Conservation (phyloP, 768 basidiomycete genomes). For the Holtermanniella nyarrowii region DNA sequence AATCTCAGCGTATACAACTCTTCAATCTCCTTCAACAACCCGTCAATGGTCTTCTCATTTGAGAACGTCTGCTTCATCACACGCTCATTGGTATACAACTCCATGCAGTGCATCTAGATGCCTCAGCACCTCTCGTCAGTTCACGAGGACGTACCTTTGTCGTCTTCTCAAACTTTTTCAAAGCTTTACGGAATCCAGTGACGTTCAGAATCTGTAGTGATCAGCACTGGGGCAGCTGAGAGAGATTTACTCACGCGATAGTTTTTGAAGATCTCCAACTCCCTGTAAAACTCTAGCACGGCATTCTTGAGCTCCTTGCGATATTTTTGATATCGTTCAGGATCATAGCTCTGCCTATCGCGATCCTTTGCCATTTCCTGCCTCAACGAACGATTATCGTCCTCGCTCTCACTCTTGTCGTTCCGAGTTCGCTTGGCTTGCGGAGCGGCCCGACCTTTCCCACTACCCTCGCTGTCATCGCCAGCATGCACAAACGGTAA, state of each 20-base stretch:
- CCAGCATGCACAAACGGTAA: conserved; percentile 3
- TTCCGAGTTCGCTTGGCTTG: background rate
- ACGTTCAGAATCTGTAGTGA: conserved; percentile 62
- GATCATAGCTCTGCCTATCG: conserved; percentile 45
- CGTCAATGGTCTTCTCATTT: conserved; percentile 51
- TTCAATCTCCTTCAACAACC: conserved; percentile 67
- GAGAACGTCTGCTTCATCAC: conserved; percentile 62
- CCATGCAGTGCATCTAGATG: conserved; percentile 55
- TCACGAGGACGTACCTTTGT: conserved; percentile 48
- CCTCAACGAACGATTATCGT: conserved; percentile 7
- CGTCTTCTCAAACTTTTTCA: conserved; percentile 73
- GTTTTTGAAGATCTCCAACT: conserved; percentile 72
- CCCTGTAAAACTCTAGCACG: conserved; percentile 72
- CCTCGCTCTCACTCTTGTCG: background rate
- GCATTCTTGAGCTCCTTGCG: conserved; percentile 77
- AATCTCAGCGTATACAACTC: conserved; percentile 65
- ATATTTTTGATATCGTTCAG: conserved; percentile 72
- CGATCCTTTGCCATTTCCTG: conserved; percentile 25
- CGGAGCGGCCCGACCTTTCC: conserved; percentile 1
- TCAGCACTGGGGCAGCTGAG: background rate
- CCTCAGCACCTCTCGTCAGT: background rate
- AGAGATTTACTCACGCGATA: conserved; percentile 55
- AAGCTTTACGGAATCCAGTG: conserved; percentile 80
- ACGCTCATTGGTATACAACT: conserved; percentile 71
- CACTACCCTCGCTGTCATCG: background rate